Base-by-base conservation (phyloP, 2,329 filamentous ascomycete species). In the Pseudocercospora macadamiae region DNA sequence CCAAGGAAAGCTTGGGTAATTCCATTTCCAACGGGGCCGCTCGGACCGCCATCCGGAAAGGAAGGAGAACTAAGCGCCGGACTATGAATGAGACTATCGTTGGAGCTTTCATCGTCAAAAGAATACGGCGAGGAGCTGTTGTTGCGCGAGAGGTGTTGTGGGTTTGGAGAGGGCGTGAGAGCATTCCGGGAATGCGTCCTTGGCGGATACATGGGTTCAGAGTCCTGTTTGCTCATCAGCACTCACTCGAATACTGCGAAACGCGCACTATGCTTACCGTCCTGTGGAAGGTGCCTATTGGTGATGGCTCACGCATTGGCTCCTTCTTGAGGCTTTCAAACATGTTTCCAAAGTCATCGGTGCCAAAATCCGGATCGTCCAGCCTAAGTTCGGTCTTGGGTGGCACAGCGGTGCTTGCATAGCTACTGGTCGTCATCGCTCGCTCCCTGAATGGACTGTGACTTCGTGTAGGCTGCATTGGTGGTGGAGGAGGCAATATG, bases 381-480 rank as follows among this genome's bases (percentile, higher is more conserved):
- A 75, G 60, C 34, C 51, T 68, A 44, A 71, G 62, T 25, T 71
- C 68, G 8, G 66, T 62, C 23, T 62, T 60, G 3, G 60, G 49
- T 12, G 73, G 71, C 28, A 72, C 68, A n/a, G 73, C 73, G n/a
- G 73, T 75, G 66, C 73, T 75, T 18, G 73, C 73, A 60, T 75
- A 74, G 59, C 73, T 75, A 63, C 73, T 75, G 8, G 69, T 70
- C 9, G 73, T 75, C 67, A 70, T 68, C 10, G 73, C 71, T 54
- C 82, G 74, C 59, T 79, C 78, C 28, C 51, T 53, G 16, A 55
- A 56, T 14, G 68, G 66, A 53, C 65, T 68, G 26, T 57, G 58
- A 21, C 45, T 57, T 21, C 57, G 55, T 34, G 47, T 21, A 30
- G 47, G 47, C 30, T 60, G 36, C 9, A 19, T 26, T 25, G 42